Evolutionary conservation across 2,329 filamentous ascomycete genomes (phyloP).

Genomic region (Aspergillus ochraceus): DNA sequence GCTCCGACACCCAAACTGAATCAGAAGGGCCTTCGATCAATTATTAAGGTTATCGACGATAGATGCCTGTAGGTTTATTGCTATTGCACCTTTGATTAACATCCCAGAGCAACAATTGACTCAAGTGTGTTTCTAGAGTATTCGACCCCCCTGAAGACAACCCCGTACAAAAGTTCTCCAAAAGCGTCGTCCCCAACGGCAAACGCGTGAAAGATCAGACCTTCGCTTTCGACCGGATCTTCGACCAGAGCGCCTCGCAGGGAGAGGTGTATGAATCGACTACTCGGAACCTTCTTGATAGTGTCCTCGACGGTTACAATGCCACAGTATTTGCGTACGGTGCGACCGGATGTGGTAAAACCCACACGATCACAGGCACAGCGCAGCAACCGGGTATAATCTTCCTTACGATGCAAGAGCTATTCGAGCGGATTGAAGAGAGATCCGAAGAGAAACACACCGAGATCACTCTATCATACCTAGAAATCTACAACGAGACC

Average conservation of each 20-base stretch:
- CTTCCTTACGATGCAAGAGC: slow-evolving; percentile 97
- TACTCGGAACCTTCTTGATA: slow-evolving; percentile 85
- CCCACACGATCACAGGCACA: slow-evolving; percentile 94
- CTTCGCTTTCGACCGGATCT: slow-evolving; percentile 94
- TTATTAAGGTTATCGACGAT: slow-evolving; percentile 96
- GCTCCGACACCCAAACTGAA: slow-evolving; percentile 80
- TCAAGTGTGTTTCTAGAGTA: slow-evolving; percentile 58
- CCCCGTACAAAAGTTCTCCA: slow-evolving; percentile 82
- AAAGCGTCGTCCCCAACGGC: slow-evolving; percentile 75
- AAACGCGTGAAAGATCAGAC: slow-evolving; percentile 97
- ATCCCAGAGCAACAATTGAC: slow-evolving; percentile 13
- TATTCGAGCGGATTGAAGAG: slow-evolving; percentile 95
- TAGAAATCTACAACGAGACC: slow-evolving; percentile 99
- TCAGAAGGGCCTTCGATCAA: slow-evolving; percentile 81
- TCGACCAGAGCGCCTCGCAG: slow-evolving; percentile 92
- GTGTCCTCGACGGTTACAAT: slow-evolving; percentile 95
- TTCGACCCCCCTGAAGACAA: slow-evolving; percentile 97
- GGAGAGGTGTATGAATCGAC: slow-evolving; percentile 94
- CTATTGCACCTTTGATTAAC: not conserved
- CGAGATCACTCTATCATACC: slow-evolving; percentile 87
- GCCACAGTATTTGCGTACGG: slow-evolving; percentile 98
- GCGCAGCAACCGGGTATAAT: slow-evolving; percentile 94
- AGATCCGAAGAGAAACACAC: slow-evolving; percentile 81
- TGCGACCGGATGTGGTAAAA: slow-evolving; percentile 96
- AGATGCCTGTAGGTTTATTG: slow-evolving; percentile 76